Evolutionary conservation across 176 grass and related monocot genomes (phyloP), one percentile per base, ranked within the genome.

Genomic region (Zoysia pacifica): DNA sequence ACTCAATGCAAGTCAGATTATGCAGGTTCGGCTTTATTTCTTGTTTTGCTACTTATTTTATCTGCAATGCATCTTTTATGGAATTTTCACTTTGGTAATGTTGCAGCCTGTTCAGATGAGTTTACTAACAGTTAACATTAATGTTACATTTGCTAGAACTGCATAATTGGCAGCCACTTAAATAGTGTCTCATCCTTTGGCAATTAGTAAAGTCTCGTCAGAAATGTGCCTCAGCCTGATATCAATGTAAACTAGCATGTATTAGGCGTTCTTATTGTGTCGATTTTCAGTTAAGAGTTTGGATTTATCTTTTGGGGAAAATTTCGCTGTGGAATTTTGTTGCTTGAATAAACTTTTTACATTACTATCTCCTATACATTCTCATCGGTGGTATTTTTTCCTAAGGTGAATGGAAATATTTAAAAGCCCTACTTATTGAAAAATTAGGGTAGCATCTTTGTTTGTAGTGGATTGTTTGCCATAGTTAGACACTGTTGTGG

Each of bases 1-100:
- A 75, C n/a, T 84, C 6, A 48, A 84, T 60, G 79, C 91, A 71
- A 70, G 65, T 79, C 84, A 86, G 50, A 87, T 92, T 81, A 35
- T 80, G 2, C 82, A 97, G 91, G 94, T 94, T 60, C 13, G 15
- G 47, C 81, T 46, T 76, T 66, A 19, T 12, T 41, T 67, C 14
- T 20, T 38, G 49, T 41, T 50, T 53, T 16, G 6, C 50, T 55
- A 60, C 0, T 47, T 48, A 35, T 71, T 82, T 35, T 59, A 66
- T 65, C 81, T 45, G 43, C 8, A 9, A 11, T 78, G 4, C 18
- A 53, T 83, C 8, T 72, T 81, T 58, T 75, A n/a, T 63, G 41
- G 18, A 61, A 36, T 82, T 67, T 3, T 55, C 43, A 67, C 70
- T 67, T 74, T 1, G 61, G 46, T 14, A 81, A 41, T 81, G 73